Base-by-base conservation (phyloP, 1,139 yeast genomes). In the Kluyveromyces sp. region DNA sequence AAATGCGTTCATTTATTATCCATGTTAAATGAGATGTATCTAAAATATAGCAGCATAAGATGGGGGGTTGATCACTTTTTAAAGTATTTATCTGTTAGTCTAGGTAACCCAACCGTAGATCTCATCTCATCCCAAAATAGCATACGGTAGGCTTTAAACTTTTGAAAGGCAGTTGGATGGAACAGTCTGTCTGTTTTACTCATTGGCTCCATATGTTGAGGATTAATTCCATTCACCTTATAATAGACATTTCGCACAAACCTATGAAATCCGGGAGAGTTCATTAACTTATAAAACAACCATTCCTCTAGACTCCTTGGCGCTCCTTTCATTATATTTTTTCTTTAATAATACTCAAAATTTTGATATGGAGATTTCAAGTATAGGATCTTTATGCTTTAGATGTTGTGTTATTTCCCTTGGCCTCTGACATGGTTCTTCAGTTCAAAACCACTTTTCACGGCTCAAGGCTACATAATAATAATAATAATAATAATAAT, bases 181-280 rank as follows among this genome's bases (percentile, higher is more conserved):
- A 70, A 70, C 58, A 47, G 36, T 49, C 41, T 48, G 25, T 50
- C 53, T 2, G 63, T 49, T 15, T 61, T 56, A 29, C 67, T 53
- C 53, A 61, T 61, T 65, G 60, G 53, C 71, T 52, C 69, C 27
- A 28, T 26, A 4, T 42, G 31, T 57, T 53, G 53, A 29, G 61
- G 59, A 33, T 68, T 74, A 15, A 83, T 72, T 2, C 85, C 78
- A 59, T 88, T 87, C 25, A 87, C 74, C 47, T 71, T 70, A 37
- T 83, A 83, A 58, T 83, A 84, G 1, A 83, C 67, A 21, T 71
- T 69, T 40, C 81, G 71, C 4, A 87, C 96, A 70, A 84, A 78
- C 40, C 78, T 69, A 56, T 84, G 83, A 59, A 88, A 88, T 1
- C 75, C 70, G 0, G 75, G 78, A 5, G 92, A 82, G 38, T 71